Base-by-base conservation (phyloP, 2,329 filamentous ascomycete genomes). In the Helicocarpus griseus region DNA sequence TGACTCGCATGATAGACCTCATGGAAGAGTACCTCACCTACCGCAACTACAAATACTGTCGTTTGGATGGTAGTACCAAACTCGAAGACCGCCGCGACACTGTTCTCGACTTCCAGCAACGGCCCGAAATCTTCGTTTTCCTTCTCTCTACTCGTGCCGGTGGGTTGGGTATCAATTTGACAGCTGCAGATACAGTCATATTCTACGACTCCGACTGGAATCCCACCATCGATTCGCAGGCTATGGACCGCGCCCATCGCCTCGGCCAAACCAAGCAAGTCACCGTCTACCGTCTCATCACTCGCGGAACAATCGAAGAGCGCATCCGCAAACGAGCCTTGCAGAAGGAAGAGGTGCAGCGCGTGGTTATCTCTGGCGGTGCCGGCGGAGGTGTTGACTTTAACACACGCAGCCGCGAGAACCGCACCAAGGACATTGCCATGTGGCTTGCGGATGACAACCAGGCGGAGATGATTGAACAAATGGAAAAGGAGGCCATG, bases 141-240 rank as follows among this genome's bases (percentile, higher is more conserved):
- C 75, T 98, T 33, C 77, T 98, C 38, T 95, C 89, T 19, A 98
- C 93, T 0, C 89, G 93, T 70, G 93, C 93, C 35, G 93, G 93
- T 81, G 93, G 93, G 76, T 79, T 98, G 19, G 93, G 93, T 73
- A 98, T 98, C 77, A 98, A 98, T 65, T 75, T 98, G 59, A 97
- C 93, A 5, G 86, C 87, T 49, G 93, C 93, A 19, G 93, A 98
- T 67, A 98, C 93, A 0, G 93, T 98, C 71, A 97, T 98, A 70
- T 98, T 98, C 75, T 98, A 98, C 77, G 93, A 98, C 67, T 95
- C 89, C 9, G 93, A 98, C 69, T 98, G 93, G 93, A 98, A 98
- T 68, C 93, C 93, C 0, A 97, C 93, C 3, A 97, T 97, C 63
- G 93, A 98, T 68, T 95, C 88, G 49, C 93, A 98, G 69, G 93